Conservation (phyloP, 106 monocot species). For the Apostasia shenzhenica region DNA sequence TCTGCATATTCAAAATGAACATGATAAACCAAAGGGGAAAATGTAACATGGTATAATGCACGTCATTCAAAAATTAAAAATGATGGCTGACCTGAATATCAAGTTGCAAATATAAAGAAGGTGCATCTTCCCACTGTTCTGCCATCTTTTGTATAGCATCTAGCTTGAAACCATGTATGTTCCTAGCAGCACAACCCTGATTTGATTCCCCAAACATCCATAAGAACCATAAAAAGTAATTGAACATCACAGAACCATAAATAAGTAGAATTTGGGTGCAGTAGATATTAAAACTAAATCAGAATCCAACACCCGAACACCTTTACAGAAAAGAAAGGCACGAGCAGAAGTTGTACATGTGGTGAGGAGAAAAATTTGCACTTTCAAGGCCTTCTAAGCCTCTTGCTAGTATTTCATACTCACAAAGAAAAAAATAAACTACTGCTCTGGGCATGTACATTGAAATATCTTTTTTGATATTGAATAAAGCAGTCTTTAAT, state of each 20-base stretch:
- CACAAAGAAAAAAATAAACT: too few species aligned
- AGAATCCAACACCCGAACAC: too few species aligned
- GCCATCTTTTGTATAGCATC: conserved; percentile 85
- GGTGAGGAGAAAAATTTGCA: too few species aligned
- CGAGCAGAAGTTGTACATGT: too few species aligned
- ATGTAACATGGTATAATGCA: neutral
- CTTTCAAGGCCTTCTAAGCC: too few species aligned
- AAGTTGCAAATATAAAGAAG: conserved; percentile 71
- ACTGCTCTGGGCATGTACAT: too few species aligned
- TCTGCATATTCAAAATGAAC: conserved; percentile 29
- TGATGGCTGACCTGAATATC: conserved; percentile 54
- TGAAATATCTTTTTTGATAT: too few species aligned
- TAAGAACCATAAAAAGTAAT: conserved; percentile 8
- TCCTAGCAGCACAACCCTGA: conserved; percentile 98
- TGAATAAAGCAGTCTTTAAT: too few species aligned
- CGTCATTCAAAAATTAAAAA: neutral
- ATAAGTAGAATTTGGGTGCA: neutral
- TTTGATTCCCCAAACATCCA: conserved; percentile 1
- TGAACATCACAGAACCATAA: neutral
- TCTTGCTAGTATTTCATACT: too few species aligned
- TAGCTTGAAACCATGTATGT: conserved; percentile 81
- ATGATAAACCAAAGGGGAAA: neutral
- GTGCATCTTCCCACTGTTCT: conserved; percentile 87
- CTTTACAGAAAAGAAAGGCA: neutral
- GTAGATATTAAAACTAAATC: neutral